phyloP scores from a whole-genome alignment of 2,329 filamentous ascomycete genomes.

The Cercospora sojina region DNA sequence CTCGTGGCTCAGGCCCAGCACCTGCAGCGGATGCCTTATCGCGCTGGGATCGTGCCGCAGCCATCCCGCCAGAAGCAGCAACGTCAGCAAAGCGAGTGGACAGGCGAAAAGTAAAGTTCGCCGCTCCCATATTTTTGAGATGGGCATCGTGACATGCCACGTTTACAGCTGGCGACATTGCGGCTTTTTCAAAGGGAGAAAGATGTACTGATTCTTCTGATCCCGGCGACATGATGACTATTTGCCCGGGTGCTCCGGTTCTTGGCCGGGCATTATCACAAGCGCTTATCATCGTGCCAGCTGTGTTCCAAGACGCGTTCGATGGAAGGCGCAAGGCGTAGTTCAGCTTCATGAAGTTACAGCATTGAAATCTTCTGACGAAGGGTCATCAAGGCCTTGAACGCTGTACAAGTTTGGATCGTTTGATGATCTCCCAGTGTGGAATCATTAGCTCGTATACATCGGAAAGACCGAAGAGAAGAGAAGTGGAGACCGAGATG shows the following conservation, averaged over 20 bases:
- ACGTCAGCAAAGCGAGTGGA: neutral
- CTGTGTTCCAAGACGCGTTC: neutral
- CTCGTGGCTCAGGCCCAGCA: neutral
- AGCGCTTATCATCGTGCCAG: neutral
- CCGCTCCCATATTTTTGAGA: neutral
- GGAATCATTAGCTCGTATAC: neutral
- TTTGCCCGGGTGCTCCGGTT: neutral
- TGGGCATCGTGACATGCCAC: neutral
- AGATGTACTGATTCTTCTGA: neutral
- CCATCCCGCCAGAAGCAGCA: neutral
- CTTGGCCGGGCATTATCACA: neutral
- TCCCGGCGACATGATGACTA: neutral
- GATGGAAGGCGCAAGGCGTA: neutral
- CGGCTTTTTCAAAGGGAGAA: neutral
- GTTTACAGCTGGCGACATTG: neutral
- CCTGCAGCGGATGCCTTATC: neutral
- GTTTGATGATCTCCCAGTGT: neutral
- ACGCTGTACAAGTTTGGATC: neutral
- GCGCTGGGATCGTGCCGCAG: neutral
- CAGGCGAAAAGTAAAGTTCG: neutral
- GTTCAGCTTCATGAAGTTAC: neutral
- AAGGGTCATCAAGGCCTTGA: neutral
- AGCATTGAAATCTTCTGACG: neutral
- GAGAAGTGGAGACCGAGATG: neutral
- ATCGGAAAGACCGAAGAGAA: neutral